Percentiles rank a stretch among this genome's conserved stretches.
Conservation (phyloP, 768 basidiomycete species). For the Lepiota subincarnata region DNA sequence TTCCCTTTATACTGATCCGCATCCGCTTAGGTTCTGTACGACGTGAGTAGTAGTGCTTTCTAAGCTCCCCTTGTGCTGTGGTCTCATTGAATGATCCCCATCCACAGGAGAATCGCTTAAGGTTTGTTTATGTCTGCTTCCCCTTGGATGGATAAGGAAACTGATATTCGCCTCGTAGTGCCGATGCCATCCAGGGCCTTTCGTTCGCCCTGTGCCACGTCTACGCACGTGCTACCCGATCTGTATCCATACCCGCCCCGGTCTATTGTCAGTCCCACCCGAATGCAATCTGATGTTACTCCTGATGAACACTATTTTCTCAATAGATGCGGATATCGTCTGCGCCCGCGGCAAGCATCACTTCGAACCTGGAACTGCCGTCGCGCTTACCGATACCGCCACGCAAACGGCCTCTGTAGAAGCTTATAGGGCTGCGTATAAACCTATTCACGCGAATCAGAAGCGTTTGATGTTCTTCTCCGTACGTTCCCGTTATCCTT, state of each 20-base stretch:
- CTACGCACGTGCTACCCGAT: constrained; percentile 71
- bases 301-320: not conserved
- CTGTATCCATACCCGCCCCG: constrained; percentile 76
- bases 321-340: constrained; percentile 72
- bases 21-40: constrained; percentile 32
- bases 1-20: not conserved
- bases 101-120: constrained; percentile 51
- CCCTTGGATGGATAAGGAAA: not conserved
- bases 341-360: constrained; percentile 31
- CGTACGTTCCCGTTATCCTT: constrained; percentile 21
- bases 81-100: not conserved
- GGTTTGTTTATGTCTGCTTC: constrained; percentile 27
- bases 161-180: constrained; percentile 27
- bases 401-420: constrained; percentile 37
- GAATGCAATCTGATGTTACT: not conserved
- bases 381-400: constrained; percentile 38
- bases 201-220: constrained; percentile 72
- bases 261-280: constrained; percentile 57
- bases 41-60: constrained; percentile 20
- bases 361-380: constrained; percentile 37
- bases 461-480: constrained; percentile 38
- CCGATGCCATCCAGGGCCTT: constrained; percentile 65
- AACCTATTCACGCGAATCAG: constrained; percentile 32
- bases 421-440: constrained; percentile 47
- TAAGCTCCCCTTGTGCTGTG: not conserved